phyloP scores from a whole-genome alignment of 345 rosid species.

The Eucalyptus sp. region DNA sequence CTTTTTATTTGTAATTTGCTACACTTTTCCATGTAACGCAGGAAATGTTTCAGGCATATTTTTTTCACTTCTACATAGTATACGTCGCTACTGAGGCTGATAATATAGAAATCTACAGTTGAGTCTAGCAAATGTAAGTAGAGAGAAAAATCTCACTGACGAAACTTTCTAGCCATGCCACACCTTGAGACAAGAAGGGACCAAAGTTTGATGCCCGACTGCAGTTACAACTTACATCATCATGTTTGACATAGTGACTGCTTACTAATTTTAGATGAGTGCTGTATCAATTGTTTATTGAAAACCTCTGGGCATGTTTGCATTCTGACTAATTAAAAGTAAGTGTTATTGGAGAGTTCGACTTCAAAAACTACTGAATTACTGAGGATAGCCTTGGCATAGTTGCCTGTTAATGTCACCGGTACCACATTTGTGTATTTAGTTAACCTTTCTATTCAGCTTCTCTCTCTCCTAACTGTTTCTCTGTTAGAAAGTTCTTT shows the following conservation, averaged over 20 bases:
- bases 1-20: not conserved
- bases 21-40: not conserved
- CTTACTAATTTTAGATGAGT: not conserved
- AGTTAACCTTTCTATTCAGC: not conserved
- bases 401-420: not conserved
- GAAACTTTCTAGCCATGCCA: not conserved
- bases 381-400: not conserved
- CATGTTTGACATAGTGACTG: not conserved
- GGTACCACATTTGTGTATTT: not conserved
- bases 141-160: not conserved
- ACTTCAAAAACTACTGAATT: not conserved
- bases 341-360: not conserved
- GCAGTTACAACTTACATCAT: not conserved
- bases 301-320: not conserved
- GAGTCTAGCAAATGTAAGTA: not conserved
- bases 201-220: not conserved
- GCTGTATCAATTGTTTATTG: not conserved
- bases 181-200: not conserved
- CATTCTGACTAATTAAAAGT: not conserved
- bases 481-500: not conserved
- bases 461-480: not conserved
- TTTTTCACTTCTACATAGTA: not conserved
- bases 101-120: not conserved
- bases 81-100: not conserved
- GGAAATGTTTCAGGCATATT: not conserved